These are phyloP conservation scores for Colletotrichum karsti DNA, from an alignment of 2,329 filamentous ascomycete species.

Conservation along the genomic window DNA sequence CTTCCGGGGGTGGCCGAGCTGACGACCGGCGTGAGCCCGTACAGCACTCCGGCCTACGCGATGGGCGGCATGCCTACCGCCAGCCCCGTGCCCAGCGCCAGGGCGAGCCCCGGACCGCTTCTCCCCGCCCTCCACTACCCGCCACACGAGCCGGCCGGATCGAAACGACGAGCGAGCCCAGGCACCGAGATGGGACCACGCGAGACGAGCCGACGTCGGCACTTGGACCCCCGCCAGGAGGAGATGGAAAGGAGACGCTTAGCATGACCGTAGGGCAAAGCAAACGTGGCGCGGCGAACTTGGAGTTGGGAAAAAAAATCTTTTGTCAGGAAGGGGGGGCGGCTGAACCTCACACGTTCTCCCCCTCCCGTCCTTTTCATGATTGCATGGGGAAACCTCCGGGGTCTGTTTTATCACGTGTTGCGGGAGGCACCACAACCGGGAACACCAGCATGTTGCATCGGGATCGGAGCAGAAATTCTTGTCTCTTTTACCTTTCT, in stretches of 20 bases:
- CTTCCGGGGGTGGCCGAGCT: slow-evolving; percentile 71
- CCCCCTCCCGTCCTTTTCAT: slow-evolving; percentile 9
- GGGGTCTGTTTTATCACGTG: not conserved
- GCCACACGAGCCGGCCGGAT: slow-evolving; percentile 47
- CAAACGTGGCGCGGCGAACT: slow-evolving; percentile 20
- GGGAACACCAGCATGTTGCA: slow-evolving; percentile 27
- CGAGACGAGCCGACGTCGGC: slow-evolving; percentile 55
- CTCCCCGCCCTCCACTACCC: slow-evolving; percentile 45
- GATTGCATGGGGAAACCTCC: slow-evolving; percentile 21
- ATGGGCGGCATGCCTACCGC: slow-evolving; percentile 45
- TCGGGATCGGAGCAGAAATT: slow-evolving; percentile 24
- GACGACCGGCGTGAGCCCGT: slow-evolving; percentile 70
- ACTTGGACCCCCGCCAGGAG: slow-evolving; percentile 28
- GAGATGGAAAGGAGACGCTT: slow-evolving; percentile 28
- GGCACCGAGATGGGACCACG: slow-evolving; percentile 46
- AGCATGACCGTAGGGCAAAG: slow-evolving; percentile 20
- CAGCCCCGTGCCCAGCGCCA: slow-evolving; percentile 47
- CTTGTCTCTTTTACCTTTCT: slow-evolving; percentile 12
- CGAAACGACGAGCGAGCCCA: slow-evolving; percentile 62
- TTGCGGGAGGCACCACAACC: slow-evolving; percentile 1
- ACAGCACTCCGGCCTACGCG: slow-evolving; percentile 65
- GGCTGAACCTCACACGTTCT: not conserved
- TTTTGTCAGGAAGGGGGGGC: not conserved
- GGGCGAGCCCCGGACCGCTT: slow-evolving; percentile 52
- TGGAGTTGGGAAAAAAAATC: slow-evolving; percentile 23